A percentile compares a stretch with the other conserved stretches of the same genome.
Evolutionary conservation across 2,329 filamentous ascomycete genomes (phyloP).

Genomic region (Nemania abortiva): DNA sequence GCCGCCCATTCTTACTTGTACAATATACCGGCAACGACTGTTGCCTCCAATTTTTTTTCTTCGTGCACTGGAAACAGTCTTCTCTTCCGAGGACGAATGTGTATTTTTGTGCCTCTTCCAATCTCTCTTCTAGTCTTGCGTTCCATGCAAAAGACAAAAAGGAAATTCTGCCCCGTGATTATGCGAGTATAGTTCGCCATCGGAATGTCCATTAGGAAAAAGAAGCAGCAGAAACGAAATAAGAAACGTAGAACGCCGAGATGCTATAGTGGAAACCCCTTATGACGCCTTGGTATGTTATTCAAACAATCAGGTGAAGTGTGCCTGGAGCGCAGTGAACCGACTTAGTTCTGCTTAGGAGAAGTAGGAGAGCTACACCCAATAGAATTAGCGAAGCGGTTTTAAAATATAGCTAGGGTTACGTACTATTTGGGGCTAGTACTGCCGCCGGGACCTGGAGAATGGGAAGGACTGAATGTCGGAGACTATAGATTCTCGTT

Average conservation of each 20-base stretch:
- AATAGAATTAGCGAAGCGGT: conserved; percentile 35
- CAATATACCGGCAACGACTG: conserved; percentile 29
- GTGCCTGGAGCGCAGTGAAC: conserved; percentile 2
- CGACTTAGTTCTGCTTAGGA: conserved; percentile 48
- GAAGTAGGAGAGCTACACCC: conserved; percentile 50
- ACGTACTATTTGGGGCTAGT: conserved; percentile 59
- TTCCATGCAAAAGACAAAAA: conserved; percentile 29
- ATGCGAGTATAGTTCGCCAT: conserved; percentile 26
- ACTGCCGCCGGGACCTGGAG: conserved; percentile 57
- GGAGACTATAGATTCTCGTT: conserved; percentile 44
- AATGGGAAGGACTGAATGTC: conserved; percentile 53
- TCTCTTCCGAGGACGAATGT: conserved; percentile 14
- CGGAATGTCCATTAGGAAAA: conserved; percentile 20
- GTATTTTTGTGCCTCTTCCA: conserved; percentile 32
- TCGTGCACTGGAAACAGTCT: background rate
- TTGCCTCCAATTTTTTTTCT: conserved; percentile 24
- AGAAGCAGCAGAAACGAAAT: conserved; percentile 20
- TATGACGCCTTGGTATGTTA: conserved; percentile 47
- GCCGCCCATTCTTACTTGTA: conserved; percentile 31
- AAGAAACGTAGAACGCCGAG: conserved; percentile 38
- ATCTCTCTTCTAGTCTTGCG: conserved; percentile 36
- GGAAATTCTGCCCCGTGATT: conserved; percentile 27
- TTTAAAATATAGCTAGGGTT: background rate
- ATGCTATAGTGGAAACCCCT: conserved; percentile 40
- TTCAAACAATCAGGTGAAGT: conserved; percentile 44